Base-by-base conservation (phyloP, 306 rosid species). In the Trifolium dubium region DNA sequence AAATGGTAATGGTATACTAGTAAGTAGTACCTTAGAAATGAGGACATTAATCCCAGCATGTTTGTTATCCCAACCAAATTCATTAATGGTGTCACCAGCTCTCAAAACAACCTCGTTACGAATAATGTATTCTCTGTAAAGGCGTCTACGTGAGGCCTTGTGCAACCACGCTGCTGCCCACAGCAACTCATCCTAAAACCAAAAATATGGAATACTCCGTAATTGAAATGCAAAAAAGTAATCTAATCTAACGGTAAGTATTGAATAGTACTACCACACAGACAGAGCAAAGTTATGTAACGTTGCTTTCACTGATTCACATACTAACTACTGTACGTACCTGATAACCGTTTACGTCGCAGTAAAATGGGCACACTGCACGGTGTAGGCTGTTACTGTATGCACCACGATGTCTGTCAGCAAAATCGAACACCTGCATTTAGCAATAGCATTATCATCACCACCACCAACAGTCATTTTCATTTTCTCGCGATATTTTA, bases 121-220 rank as follows among this genome's bases (percentile, higher is more conserved):
- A 66, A 90, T 92, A 51, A 92, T 94, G 82, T 94, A 94, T 83
- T 94, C 96, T 80, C 99, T 88, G 84, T 88, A 94, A 1, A 34
- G 79, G 60, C 99, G 89, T 84, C 83, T 90, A 75, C 96, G 88
- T 0, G 99, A 88, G 0, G 99, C 99, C 72, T 94, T 94, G 88
- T 94, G 97, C 86, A 94, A 78, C 99, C 99, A 94, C 81, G 89
- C 97, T 0, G 99, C 99, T 77, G 88, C 99, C 99, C 99, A 94
- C 0, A 94, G 85, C 37, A 92, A 72, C 89, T 94, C 99, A 62
- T 92, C 99, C 97, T 94, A 44, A 37, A 4, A 41, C 3, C 13
- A 2, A 5, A n/a, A 49, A 23, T 19, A 46, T 43, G n/a, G n/a
- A n/a, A n/a, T n/a, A n/a, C n/a, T n/a, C n/a, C n/a, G n/a, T 54